phyloP scores from a whole-genome alignment of 1,284 basidiomycete species.

The Cryptococcus sp. region DNA sequence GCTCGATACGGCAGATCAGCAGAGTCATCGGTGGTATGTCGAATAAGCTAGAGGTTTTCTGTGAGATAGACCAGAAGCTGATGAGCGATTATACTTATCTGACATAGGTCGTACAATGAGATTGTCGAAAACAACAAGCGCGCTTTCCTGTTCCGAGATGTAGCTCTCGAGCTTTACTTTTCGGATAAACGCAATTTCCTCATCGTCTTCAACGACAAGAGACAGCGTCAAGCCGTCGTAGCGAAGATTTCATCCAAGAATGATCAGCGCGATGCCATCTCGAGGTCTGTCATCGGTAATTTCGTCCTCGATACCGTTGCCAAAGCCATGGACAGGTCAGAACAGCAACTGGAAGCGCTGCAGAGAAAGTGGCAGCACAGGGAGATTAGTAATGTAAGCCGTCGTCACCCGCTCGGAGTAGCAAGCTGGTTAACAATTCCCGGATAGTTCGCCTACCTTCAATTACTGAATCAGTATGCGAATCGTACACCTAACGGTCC shows the following conservation, averaged over 20 bases:
- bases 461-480: conserved; percentile 83
- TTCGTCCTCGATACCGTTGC: conserved; percentile 52
- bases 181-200: conserved; percentile 80
- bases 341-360: conserved; percentile 50
- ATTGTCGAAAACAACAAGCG: conserved; percentile 76
- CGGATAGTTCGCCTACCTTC: conserved; percentile 78
- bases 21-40: conserved; percentile 73
- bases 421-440: neutral
- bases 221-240: conserved; percentile 65
- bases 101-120: conserved; percentile 71
- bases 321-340: conserved; percentile 46
- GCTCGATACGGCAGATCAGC: conserved; percentile 67
- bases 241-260: conserved; percentile 58
- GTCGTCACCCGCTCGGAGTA: neutral
- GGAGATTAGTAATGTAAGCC: conserved; percentile 80
- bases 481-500: conserved; percentile 79
- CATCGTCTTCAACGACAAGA: conserved; percentile 72
- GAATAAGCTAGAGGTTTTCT: too few relatives aligned
- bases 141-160: conserved; percentile 84
- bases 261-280: conserved; percentile 44
- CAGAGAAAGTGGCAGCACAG: conserved; percentile 75
- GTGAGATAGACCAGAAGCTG: neutral
- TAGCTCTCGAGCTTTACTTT: conserved; percentile 87
- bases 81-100: conserved; percentile 12
- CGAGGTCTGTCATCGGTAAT: conserved; percentile 47